These are phyloP conservation scores for Powellomyces hirtus DNA, from an alignment of 192 early-diverging fungal genomes.

Conservation along the genomic window DNA sequence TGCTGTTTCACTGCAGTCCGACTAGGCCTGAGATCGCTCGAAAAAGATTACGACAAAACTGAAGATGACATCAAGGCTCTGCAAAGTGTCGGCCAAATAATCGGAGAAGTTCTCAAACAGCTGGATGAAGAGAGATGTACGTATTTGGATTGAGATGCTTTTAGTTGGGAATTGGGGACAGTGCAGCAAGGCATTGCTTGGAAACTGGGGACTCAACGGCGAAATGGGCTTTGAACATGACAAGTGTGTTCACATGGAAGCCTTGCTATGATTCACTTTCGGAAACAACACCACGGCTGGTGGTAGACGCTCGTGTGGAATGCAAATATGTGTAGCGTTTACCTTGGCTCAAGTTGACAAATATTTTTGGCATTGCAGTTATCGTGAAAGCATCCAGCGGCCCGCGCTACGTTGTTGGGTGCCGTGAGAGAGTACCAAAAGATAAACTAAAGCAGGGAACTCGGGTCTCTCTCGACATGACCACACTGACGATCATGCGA, in stretches of 20 bases:
- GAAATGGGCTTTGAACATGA: no score
- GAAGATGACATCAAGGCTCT: conserved; percentile 98
- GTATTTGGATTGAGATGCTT: conserved; percentile 33
- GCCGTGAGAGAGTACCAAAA: conserved; percentile 91
- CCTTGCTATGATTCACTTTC: no score
- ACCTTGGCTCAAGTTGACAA: no score
- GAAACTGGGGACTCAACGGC: no score
- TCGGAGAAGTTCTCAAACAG: conserved; percentile 97
- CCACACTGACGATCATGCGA: conserved; percentile 99
- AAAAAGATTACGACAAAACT: conserved; percentile 91
- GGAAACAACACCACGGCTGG: no score
- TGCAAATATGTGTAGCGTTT: no score
- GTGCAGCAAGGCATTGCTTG: no score
- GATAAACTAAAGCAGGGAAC: conserved; percentile 94
- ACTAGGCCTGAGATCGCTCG: conserved; percentile 76
- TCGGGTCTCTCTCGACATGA: conserved; percentile 99
- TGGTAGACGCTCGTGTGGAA: no score
- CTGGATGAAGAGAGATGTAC: conserved; percentile 93
- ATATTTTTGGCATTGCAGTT: conserved; percentile 53
- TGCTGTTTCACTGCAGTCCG: conserved; percentile 62
- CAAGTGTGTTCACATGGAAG: no score
- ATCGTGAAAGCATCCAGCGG: conserved; percentile 97
- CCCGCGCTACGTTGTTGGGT: conserved; percentile 97
- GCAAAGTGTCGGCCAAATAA: conserved; percentile 98
- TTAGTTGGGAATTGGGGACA: no score